phyloP scores from a whole-genome alignment of 2,329 filamentous ascomycete species.

The Aspergillus ustus region DNA sequence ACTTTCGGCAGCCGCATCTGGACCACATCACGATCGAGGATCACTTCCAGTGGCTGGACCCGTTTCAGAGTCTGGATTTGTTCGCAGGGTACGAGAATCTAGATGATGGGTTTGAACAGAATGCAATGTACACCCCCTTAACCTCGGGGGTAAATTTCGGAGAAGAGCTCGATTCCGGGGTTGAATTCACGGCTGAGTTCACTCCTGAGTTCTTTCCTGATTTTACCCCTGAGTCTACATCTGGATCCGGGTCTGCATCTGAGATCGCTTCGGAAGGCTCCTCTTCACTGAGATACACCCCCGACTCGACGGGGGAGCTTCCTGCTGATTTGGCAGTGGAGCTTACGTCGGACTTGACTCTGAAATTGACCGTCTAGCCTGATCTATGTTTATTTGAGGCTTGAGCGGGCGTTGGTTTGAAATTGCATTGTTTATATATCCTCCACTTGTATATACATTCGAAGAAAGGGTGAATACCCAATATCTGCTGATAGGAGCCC shows the following conservation, averaged over 20 bases:
- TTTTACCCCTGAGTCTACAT: background rate
- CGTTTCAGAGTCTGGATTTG: background rate
- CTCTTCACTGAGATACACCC: background rate
- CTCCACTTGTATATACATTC: too few species aligned
- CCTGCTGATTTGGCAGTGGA: background rate
- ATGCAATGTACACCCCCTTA: background rate
- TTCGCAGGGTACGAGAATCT: background rate
- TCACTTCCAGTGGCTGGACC: background rate
- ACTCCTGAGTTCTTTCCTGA: background rate
- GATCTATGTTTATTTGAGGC: too few species aligned
- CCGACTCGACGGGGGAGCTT: background rate
- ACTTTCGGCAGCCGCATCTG: slow-evolving; percentile 25
- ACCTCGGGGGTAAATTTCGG: background rate
- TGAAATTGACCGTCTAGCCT: too few species aligned
- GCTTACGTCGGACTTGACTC: background rate
- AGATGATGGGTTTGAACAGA: background rate
- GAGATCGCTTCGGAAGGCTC: background rate
- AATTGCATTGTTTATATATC: background rate
- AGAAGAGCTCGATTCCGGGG: background rate
- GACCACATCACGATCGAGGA: background rate
- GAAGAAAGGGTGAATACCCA: too few species aligned
- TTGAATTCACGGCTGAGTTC: background rate
- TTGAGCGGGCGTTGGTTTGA: background rate
- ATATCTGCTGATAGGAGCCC: too few species aligned
- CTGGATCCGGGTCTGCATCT: background rate